Evolutionary conservation across 2,329 filamentous ascomycete genomes (phyloP).

Genomic region (Fusarium miscanthi): DNA sequence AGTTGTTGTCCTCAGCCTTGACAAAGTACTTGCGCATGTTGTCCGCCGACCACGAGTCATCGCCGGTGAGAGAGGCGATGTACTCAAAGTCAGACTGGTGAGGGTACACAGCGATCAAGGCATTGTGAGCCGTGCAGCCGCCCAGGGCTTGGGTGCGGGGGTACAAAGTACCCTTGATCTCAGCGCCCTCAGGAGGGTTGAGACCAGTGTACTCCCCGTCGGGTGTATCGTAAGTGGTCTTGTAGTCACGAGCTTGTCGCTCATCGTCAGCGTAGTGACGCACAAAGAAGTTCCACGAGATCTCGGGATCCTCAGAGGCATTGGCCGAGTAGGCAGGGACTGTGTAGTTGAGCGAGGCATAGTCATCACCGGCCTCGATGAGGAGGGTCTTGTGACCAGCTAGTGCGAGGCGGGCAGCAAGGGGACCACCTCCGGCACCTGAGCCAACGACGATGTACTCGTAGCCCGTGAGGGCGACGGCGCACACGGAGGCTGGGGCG

Average conservation of each 20-base stretch:
- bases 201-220: slow-evolving; percentile 63
- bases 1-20: slow-evolving; percentile 66
- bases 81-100: slow-evolving; percentile 69
- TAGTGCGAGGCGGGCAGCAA: slow-evolving; percentile 68
- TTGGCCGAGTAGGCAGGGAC: slow-evolving; percentile 65
- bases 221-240: slow-evolving; percentile 66
- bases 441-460: slow-evolving; percentile 73
- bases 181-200: slow-evolving; percentile 54
- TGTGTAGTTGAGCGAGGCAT: slow-evolving; percentile 62
- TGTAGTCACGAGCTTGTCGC: slow-evolving; percentile 65
- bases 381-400: slow-evolving; percentile 69
- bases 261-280: slow-evolving; percentile 67
- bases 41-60: slow-evolving; percentile 65
- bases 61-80: slow-evolving; percentile 68
- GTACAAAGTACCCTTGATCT: slow-evolving; percentile 58
- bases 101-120: slow-evolving; percentile 68
- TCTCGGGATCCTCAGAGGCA: slow-evolving; percentile 65
- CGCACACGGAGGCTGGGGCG: slow-evolving; percentile 22
- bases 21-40: slow-evolving; percentile 71
- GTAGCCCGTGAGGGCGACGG: slow-evolving; percentile 42
- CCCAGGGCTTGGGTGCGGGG: slow-evolving; percentile 60
- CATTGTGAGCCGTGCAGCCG: slow-evolving; percentile 69
- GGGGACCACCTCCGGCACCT: slow-evolving; percentile 69
- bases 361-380: slow-evolving; percentile 71
- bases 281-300: slow-evolving; percentile 74